Conservation (phyloP, 148 eudicot genomes). For the Oxyria digyna region DNA sequence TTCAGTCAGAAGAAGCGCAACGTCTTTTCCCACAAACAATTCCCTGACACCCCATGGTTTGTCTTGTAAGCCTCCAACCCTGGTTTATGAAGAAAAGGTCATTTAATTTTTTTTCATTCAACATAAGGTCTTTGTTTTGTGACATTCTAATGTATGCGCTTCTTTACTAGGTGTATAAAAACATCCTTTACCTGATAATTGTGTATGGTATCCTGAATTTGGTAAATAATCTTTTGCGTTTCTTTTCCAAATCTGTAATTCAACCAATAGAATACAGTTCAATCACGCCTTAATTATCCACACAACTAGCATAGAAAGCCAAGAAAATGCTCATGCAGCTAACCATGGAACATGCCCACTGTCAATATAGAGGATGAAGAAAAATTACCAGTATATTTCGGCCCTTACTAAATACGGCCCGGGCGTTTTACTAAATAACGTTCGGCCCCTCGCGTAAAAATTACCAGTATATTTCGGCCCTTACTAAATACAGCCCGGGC, state of each 20-base stretch:
- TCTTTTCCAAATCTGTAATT: conserved; percentile 75
- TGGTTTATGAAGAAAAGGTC: conserved; percentile 8
- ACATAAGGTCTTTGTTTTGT: not conserved
- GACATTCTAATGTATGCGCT: not conserved
- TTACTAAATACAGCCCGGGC: too few relatives aligned
- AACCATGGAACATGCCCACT: not conserved
- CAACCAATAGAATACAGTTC: not conserved
- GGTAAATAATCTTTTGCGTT: conserved; percentile 92
- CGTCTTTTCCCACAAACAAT: conserved; percentile 81
- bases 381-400: conserved; percentile 63
- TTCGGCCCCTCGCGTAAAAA: too few relatives aligned
- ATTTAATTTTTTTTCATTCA: not conserved
- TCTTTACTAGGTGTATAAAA: not conserved
- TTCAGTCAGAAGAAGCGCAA: conserved; percentile 88
- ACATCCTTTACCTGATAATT: conserved; percentile 54
- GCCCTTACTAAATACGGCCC: too few relatives aligned
- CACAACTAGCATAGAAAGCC: too few relatives aligned
- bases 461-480: too few relatives aligned
- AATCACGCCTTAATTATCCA: not conserved
- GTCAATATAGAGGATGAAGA: not conserved
- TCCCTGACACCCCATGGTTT: conserved; percentile 77
- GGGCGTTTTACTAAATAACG: too few relatives aligned
- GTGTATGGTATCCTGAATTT: conserved; percentile 92
- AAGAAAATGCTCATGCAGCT: too few relatives aligned
- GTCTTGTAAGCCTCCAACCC: conserved; percentile 96